phyloP scores from a whole-genome alignment of 1,139 yeast species.

The Pichia sp. region DNA sequence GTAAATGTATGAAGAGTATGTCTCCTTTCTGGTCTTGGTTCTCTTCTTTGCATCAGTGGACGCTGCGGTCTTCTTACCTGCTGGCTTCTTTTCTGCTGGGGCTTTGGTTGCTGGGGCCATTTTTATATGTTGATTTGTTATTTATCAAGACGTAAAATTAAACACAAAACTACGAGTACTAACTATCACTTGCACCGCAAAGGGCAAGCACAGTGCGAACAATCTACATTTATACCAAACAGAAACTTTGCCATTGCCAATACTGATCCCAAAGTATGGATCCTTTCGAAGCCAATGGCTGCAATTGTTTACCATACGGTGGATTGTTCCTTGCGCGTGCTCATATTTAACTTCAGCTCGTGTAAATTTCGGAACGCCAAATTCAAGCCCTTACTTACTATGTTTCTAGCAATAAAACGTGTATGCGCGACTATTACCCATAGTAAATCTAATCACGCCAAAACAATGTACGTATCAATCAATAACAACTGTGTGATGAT shows the following conservation, averaged over 20 bases:
- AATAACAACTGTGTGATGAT: too few relatives aligned
- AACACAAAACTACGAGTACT: not conserved
- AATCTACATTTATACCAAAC: too few relatives aligned
- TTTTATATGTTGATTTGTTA: constrained; percentile 24
- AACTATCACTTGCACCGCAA: too few relatives aligned
- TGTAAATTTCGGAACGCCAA: not conserved
- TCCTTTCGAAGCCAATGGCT: too few relatives aligned
- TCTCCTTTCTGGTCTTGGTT: constrained; percentile 96
- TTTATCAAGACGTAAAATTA: not conserved
- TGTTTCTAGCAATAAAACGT: not conserved
- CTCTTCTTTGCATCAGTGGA: constrained; percentile 86
- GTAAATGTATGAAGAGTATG: constrained; percentile 97
- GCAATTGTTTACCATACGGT: too few relatives aligned
- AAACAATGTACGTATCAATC: too few relatives aligned
- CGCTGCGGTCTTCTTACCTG: constrained; percentile 88
- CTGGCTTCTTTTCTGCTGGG: constrained; percentile 96
- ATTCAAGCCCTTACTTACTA: not conserved
- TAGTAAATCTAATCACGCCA: not conserved
- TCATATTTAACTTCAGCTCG: not conserved
- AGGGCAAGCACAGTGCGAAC: too few relatives aligned
- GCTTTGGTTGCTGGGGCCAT: constrained; percentile 99
- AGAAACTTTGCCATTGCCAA: too few relatives aligned
- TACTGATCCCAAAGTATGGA: too few relatives aligned
- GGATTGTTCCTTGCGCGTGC: too few relatives aligned
- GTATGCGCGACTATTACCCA: not conserved